Evolutionary conservation across 495 filamentous ascomycete species (phyloP).

Genomic region (Corynascus novoguineensis): DNA sequence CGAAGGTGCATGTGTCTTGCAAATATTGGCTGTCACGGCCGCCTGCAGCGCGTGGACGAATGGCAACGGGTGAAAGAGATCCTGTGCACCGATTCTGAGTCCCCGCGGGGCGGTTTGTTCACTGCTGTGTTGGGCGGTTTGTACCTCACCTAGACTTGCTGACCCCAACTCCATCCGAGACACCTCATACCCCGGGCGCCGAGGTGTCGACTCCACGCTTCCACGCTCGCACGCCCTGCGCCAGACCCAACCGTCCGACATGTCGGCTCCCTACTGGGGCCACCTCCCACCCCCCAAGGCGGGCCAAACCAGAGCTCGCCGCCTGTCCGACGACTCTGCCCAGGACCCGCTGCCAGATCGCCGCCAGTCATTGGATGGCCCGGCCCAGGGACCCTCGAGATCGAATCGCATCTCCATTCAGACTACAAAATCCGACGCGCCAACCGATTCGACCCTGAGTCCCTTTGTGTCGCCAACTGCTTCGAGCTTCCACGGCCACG

Average conservation of each 20-base stretch:
- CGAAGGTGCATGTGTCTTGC: constrained; percentile 42
- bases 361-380: constrained; percentile 40
- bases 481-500: constrained; percentile 42
- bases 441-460: constrained; percentile 47
- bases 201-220: constrained; percentile 10
- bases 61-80: not conserved
- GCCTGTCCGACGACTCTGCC: constrained; percentile 40
- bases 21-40: constrained; percentile 38
- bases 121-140: not conserved
- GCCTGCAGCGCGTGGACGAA: constrained; percentile 31
- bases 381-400: constrained; percentile 28
- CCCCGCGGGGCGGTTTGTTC: constrained; percentile 5
- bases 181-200: not conserved
- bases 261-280: constrained; percentile 42
- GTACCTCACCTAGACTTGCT: no score
- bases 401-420: constrained; percentile 40
- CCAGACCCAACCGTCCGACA: constrained; percentile 31
- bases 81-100: not conserved
- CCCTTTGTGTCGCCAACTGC: constrained; percentile 46
- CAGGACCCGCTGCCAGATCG: constrained; percentile 31
- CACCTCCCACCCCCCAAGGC: constrained; percentile 36
- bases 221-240: constrained; percentile 6
- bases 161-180: not conserved
- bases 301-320: constrained; percentile 35
- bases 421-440: constrained; percentile 43